Evolutionary conservation across 495 filamentous ascomycete species (phyloP).

Genomic region (Ramalina intermedia): DNA sequence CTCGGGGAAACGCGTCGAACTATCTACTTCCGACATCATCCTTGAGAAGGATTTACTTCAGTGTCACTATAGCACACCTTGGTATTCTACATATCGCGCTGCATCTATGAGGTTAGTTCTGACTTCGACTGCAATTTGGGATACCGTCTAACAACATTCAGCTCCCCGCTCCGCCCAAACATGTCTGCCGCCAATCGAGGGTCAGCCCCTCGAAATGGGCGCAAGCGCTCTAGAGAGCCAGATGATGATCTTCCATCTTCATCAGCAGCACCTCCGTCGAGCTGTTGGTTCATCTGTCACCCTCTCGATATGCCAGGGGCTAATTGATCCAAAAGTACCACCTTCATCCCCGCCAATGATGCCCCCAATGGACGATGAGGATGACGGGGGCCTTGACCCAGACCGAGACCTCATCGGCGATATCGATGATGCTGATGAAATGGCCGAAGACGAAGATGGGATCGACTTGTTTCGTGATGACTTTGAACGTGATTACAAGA

Average conservation of each 20-base stretch:
- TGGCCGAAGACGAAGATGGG: conserved; percentile 86
- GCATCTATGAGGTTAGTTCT: conserved; percentile 21
- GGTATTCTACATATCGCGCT: too few relatives aligned
- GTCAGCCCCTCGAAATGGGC: conserved; percentile 39
- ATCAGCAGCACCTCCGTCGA: conserved; percentile 51
- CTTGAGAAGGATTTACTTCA: background rate
- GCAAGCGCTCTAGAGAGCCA: conserved; percentile 70
- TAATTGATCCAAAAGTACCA: conserved; percentile 23
- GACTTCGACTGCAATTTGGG: background rate
- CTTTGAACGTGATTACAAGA: conserved; percentile 73
- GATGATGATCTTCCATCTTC: conserved; percentile 62
- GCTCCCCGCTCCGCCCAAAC: conserved; percentile 72
- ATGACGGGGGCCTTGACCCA: conserved; percentile 61
- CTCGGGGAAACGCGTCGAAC: background rate
- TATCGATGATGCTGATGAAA: conserved; percentile 87
- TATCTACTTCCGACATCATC: background rate
- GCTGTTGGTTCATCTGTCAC: conserved; percentile 39
- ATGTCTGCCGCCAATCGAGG: conserved; percentile 82
- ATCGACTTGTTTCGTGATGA: conserved; percentile 89
- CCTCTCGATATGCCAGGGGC: conserved; percentile 2
- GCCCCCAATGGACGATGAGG: conserved; percentile 42
- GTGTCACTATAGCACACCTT: too few relatives aligned
- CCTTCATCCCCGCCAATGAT: conserved; percentile 42
- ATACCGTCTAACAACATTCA: conserved; percentile 11
- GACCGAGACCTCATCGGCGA: conserved; percentile 62